Evolutionary conservation across 2,329 filamentous ascomycete species (phyloP).

Genomic region (Magnaporthiopsis incrustans): DNA sequence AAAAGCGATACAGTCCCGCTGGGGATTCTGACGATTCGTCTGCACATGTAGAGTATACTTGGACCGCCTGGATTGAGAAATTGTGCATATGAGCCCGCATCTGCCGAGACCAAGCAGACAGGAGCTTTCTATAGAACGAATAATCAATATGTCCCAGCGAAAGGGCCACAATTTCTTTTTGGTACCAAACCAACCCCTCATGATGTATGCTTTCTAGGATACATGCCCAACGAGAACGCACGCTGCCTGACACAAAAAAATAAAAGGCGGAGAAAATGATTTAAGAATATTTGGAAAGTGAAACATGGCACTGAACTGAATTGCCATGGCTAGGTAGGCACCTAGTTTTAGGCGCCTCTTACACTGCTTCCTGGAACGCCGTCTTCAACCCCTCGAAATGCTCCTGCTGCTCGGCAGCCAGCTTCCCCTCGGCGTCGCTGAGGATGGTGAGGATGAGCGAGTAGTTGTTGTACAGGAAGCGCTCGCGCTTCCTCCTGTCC

Average conservation of each 20-base stretch:
- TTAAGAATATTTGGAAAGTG: not conserved
- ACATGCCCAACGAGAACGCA: not conserved
- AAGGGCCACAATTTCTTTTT: not conserved
- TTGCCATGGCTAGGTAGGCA: conserved; percentile 3
- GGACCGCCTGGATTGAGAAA: not conserved
- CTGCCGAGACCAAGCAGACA: too few relatives aligned
- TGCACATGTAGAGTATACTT: not conserved
- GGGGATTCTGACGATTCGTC: not conserved
- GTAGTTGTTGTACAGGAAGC: conserved; percentile 95
- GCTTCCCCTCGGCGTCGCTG: conserved; percentile 63
- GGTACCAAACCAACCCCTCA: not conserved
- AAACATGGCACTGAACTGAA: not conserved
- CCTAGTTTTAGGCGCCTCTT: not conserved
- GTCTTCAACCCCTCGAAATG: conserved; percentile 64
- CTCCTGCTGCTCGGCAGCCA: conserved; percentile 65
- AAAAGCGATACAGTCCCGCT: not conserved
- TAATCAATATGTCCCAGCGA: too few relatives aligned
- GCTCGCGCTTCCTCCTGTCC: conserved; percentile 71
- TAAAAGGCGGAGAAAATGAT: not conserved
- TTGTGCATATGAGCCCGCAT: not conserved
- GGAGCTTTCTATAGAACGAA: not conserved
- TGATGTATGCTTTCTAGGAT: not conserved
- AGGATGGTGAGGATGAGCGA: conserved; percentile 91
- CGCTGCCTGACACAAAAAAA: not conserved
- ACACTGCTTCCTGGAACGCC: conserved; percentile 43